Conservation (phyloP, 2,329 filamentous ascomycete species). For the Rhexocercosporidium sp. region DNA sequence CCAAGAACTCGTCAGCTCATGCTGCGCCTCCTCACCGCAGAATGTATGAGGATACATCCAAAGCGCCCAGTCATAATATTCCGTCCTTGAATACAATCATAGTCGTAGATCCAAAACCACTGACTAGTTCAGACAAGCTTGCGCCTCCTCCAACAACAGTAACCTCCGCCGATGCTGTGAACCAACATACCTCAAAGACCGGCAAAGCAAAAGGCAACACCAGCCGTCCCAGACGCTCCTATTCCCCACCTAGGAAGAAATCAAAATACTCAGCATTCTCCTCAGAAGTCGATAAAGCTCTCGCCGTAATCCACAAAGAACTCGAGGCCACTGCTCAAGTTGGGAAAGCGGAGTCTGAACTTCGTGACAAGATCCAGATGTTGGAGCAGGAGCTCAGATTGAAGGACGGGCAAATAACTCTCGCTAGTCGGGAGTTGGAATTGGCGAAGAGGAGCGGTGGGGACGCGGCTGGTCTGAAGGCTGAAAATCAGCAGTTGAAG, state of each 20-base stretch:
- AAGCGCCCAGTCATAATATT: not conserved
- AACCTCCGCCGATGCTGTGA: too few relatives aligned
- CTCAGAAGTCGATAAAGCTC: constrained; percentile 32
- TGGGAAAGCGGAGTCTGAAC: constrained; percentile 21
- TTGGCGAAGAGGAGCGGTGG: constrained; percentile 14
- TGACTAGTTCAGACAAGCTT: not conserved
- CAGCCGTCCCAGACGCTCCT: constrained; percentile 11
- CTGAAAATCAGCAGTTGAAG: constrained; percentile 22
- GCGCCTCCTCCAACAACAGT: not conserved
- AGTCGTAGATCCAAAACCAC: not conserved
- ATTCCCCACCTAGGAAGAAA: constrained; percentile 29
- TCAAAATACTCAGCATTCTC: constrained; percentile 33
- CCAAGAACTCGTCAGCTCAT: not conserved
- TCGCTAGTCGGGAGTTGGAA: constrained; percentile 23
- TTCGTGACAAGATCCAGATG: constrained; percentile 22
- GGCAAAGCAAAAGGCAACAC: constrained; percentile 6
- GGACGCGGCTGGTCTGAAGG: constrained; percentile 7
- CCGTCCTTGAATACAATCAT: not conserved
- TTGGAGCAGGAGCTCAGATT: constrained; percentile 31
- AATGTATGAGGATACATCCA: not conserved
- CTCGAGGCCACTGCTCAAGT: constrained; percentile 26
- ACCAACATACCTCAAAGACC: not conserved
- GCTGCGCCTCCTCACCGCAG: not conserved
- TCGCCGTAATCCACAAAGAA: constrained; percentile 29
- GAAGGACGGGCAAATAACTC: constrained; percentile 27